Evolutionary conservation across 495 filamentous ascomycete genomes (phyloP).

Genomic region (Hypoxylon perforatum): DNA sequence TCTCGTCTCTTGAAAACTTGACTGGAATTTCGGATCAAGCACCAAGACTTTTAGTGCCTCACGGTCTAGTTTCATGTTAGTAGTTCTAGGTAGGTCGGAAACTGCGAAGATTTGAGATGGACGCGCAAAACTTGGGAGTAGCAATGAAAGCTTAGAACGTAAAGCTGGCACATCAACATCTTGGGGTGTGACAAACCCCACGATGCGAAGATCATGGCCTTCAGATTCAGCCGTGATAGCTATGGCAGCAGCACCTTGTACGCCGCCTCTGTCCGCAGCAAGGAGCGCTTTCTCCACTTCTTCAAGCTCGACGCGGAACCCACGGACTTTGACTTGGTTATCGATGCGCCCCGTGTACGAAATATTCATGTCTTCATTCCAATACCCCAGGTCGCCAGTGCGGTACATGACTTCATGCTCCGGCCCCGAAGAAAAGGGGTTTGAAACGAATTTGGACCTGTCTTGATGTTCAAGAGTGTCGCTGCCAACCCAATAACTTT

Average conservation of each 20-base stretch:
- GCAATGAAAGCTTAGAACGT: background rate
- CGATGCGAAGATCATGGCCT: constrained; percentile 4
- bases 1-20: background rate
- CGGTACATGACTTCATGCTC: constrained; percentile 38
- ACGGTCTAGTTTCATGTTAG: constrained; percentile 41
- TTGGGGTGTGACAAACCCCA: constrained; percentile 35
- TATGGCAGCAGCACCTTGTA: constrained; percentile 25
- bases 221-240: constrained; percentile 1
- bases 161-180: constrained; percentile 22
- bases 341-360: constrained; percentile 41
- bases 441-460: constrained; percentile 10
- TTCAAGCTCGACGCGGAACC: constrained; percentile 45
- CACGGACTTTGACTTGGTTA: constrained; percentile 46
- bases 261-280: background rate
- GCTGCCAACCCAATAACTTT: constrained; percentile 8
- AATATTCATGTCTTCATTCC: constrained; percentile 37
- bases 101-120: constrained; percentile 36
- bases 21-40: background rate
- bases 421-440: constrained; percentile 31
- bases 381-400: constrained; percentile 46
- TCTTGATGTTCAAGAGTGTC: constrained; percentile 4
- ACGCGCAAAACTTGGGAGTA: constrained; percentile 36
- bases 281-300: constrained; percentile 36
- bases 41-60: constrained; percentile 19
- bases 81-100: constrained; percentile 31